Base-by-base conservation (phyloP, 2,329 filamentous ascomycete species). In the Coniella lustricola region DNA sequence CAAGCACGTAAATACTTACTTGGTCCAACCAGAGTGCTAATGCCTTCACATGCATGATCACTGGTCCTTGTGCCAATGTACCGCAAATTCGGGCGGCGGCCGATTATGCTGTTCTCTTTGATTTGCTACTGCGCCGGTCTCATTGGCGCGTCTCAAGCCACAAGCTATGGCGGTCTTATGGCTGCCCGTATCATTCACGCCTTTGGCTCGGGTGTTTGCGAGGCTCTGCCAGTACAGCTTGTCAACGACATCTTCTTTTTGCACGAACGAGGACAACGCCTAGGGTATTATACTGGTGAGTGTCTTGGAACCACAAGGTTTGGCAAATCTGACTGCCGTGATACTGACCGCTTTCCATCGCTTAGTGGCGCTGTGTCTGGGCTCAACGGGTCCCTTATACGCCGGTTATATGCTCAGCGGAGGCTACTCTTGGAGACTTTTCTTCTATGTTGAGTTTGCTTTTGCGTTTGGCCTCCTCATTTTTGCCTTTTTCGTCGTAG, bases 401-500 rank as follows among this genome's bases (percentile, higher is more conserved):
- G 76, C 78, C 1, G 76, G 77, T 12, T 81, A 81, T 59, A 81
- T 82, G 77, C 71, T 82, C 7, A 69, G 72, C 0, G 76, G 69
- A 1, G 74, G 75, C 9, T 73, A 77, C 56, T 78, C 76, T 7
- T 82, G 77, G 77, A 67, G 74, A 14, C 69, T 81, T 0, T 82
- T 76, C 64, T 82, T 81, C 66, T 81, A 80, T 58, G 77, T 81
- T 46, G 71, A 75, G 52, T 69, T 77, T 41, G 78, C 76, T 3
- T 81, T 82, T 40, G 60, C 51, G 18, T 52, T 37, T 0, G 60
- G 58, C 3, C 54, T 65, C 8, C 41, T 64, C 5, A 48, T 63
- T n/a, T 40, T 60, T 3, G 56, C 59, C 33, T 64, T 65, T 43
- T 57, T 65, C 37, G 54, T 63, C n/a, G 62, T 64, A 32, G 63